Base-by-base conservation (phyloP, 2,329 filamentous ascomycete species). In the Leptographium galeiforme region DNA sequence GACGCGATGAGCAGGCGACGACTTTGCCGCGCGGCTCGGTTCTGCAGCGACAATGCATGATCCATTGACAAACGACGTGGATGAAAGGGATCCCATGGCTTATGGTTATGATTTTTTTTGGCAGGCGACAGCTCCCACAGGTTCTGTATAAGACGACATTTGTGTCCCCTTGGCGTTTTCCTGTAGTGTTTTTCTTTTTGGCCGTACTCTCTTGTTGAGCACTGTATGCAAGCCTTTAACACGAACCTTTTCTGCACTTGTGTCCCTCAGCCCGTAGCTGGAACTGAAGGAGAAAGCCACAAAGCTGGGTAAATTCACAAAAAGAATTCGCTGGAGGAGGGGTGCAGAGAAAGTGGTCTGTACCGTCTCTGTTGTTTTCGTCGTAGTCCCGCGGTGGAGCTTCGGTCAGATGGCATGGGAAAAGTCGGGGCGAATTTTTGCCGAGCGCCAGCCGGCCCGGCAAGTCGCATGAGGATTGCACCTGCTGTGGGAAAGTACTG, bases 1-100 rank as follows among this genome's bases (percentile, higher is more conserved):
- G 64, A 90, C 81, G 68, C 81, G 90, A 73, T 94, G 51, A 53
- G 25, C 13, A 12, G 18, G 5, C 25, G 25, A 25, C 25, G 25
- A 25, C 25, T 25, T 25, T 25, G 25, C 5, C 25, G 25, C 25
- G 25, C 25, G 25, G 25, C 25, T 5, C 25, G 25, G 25, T 25
- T 5, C 38, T 19, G 25, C 44, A 46, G 14, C 43, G 19, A 32
- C 44, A 46, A 25, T 25, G 13, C 30, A 34, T 10, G 30, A 25
- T 34, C 16, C 32, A 13, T 48, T 36, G 46, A 34, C 33, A 38
- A 48, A 48, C 46, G 46, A 48, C 34, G 14, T 36, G 32, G 44
- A 47, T 47, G 45, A 47, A 32, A 46, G 44, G 25, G 25, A 16
- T 19, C 8, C 16, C 39, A 46, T 39, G 50, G 34, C 6, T 52